A percentile compares a stretch with the other conserved stretches of the same genome.
phyloP scores from a whole-genome alignment of 306 rosid species.

The Trichosanthes cucumerina region DNA sequence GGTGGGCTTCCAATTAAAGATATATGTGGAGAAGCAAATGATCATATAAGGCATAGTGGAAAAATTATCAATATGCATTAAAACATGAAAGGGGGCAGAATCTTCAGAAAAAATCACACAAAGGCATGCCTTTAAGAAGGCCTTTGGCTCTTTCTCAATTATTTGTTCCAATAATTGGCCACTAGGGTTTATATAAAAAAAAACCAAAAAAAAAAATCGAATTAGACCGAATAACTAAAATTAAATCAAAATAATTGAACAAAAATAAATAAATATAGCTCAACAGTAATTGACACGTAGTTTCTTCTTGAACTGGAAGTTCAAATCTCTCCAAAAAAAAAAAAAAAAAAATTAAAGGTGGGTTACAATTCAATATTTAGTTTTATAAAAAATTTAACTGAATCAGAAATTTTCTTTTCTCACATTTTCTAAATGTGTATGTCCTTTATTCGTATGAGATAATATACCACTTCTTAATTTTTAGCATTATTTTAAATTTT shows the following conservation, averaged over 20 bases:
- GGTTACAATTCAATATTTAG: too few relatives aligned
- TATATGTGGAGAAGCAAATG: neutral
- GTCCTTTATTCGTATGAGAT: too few relatives aligned
- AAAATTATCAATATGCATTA: neutral
- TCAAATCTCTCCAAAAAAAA: too few relatives aligned
- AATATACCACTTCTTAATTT: too few relatives aligned
- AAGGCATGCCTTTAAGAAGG: neutral
- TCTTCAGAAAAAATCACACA: neutral
- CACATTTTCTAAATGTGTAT: neutral
- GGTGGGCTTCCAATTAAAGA: neutral
- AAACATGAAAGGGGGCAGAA: neutral
- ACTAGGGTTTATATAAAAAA: neutral
- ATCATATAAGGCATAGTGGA: neutral
- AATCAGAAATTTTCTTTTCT: neutral
- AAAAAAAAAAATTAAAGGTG: too few relatives aligned
- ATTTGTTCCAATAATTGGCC: neutral
- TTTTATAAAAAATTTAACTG: neutral
- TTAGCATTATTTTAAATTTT: too few relatives aligned
- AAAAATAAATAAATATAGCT: too few relatives aligned
- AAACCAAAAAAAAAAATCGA: neutral
- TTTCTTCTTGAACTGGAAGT: too few relatives aligned
- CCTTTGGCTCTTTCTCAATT: neutral
- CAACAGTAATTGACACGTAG: too few relatives aligned
- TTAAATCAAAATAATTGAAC: too few relatives aligned
- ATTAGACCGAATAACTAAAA: neutral